These are phyloP conservation scores for Ceratocystis papillata DNA, from an alignment of 2,329 filamentous ascomycete species.

Conservation along the genomic window DNA sequence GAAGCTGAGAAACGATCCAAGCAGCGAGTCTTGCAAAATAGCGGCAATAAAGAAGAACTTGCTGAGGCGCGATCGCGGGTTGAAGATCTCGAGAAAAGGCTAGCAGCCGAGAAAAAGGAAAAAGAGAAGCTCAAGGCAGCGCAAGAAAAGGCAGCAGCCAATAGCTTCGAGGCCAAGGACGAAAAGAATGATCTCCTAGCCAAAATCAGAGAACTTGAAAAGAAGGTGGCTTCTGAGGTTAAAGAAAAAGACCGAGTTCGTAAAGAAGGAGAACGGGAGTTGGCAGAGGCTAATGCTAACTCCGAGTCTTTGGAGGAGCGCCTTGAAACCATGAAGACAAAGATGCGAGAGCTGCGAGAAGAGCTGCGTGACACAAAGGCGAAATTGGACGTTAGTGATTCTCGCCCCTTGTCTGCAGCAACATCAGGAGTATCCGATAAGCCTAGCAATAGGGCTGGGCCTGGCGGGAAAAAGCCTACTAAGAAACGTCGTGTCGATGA, in stretches of 20 bases:
- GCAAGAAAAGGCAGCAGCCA: constrained; percentile 17
- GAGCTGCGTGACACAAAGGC: constrained; percentile 35
- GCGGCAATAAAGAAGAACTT: constrained; percentile 33
- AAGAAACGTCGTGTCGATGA: constrained; percentile 41
- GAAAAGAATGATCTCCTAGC: constrained; percentile 18
- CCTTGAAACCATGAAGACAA: constrained; percentile 56
- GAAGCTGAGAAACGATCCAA: constrained; percentile 56
- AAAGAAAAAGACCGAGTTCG: constrained; percentile 39
- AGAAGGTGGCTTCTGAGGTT: constrained; percentile 34
- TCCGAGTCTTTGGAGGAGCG: constrained; percentile 59
- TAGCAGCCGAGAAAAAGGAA: constrained; percentile 37
- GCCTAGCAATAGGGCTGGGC: constrained; percentile 30
- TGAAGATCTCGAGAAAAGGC: constrained; percentile 32
- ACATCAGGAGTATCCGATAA: constrained; percentile 24
- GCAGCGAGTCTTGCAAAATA: constrained; percentile 29
- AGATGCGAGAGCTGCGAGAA: constrained; percentile 53
- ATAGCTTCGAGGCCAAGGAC: constrained; percentile 4
- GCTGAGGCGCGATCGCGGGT: constrained; percentile 35
- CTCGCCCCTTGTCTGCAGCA: constrained; percentile 16
- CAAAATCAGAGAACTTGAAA: constrained; percentile 28
- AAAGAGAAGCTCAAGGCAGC: constrained; percentile 37
- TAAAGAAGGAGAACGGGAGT: constrained; percentile 42
- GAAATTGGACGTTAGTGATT: constrained; percentile 34
- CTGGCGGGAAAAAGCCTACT: constrained; percentile 31
- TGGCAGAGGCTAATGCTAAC: constrained; percentile 50